Evolutionary conservation across 1,284 basidiomycete species (phyloP), one percentile per base, ranked within the genome.

Genomic region (Chondrostereum purpureum): DNA sequence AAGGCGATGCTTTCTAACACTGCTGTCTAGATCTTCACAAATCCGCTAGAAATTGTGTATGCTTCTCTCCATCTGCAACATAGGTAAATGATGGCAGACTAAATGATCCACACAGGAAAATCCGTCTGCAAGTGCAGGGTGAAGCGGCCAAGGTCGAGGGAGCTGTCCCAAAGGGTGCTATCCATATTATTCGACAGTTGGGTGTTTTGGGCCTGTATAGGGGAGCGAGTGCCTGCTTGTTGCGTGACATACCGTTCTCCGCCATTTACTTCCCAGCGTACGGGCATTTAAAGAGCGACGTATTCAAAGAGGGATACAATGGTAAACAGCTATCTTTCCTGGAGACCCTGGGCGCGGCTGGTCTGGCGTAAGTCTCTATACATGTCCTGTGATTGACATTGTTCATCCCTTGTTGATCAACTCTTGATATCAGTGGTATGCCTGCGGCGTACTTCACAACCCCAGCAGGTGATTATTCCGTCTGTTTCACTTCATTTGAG

Each of bases 291-390:
- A 92, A 97, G 77, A 90, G 83, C 66, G 95, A 99, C 65, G 56
- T 97, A 11, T 99, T 98, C 75, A 75, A 87, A 46, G 95, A 98
- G 62, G 95, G 95, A n/a, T 85, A 87, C 64, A 88, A 93, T 55
- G 93, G 92, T 55, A 97, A 98, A 69, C 83, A 88, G 57, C 73
- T 99, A 39, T 82, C 83, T 14, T 97, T 98, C 67, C 65, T 92
- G 40, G 94, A 99, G 72, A 90, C 94, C 43, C 73, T 99, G 43
- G 68, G 78, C 47, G 75, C 89, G 37, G 92, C 92, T 22, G 89
- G 79, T 8, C 81, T 86, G 36, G 87, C 87, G 87, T 90, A 63
- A 57, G 84, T 78, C 41, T 40, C 36, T 47, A 41, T 31, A 41
- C 45, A 39, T 48, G 46, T 43, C 42, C 43, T 48, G 43, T 54